Evolutionary conservation across 306 rosid genomes (phyloP), one percentile per base, ranked within the genome.

Genomic region (Trichosanthes truncata): DNA sequence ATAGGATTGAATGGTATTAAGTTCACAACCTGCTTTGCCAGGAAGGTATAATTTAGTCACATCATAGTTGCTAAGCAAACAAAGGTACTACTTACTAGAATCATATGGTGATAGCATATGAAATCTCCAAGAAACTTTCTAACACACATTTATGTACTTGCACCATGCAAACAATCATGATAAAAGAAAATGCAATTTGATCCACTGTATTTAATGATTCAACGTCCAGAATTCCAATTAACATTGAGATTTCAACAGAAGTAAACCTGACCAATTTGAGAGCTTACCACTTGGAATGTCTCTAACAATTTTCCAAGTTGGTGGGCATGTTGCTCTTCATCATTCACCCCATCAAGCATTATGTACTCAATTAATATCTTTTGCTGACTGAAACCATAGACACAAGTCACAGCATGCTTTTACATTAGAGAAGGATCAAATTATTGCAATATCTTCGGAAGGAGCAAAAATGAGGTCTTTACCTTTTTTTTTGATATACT

Each of bases 291-390:
- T 91, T 91, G 83, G 84, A 95, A 88, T 49, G 92, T 91, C 78
- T 90, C 93, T 26, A 92, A 76, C 89, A 93, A 88, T 71, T 93
- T 90, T 55, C 93, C 97, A 59, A 95, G 91, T 84, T 74, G 97
- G 88, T 92, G 97, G 80, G 96, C 97, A 51, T 92, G 96, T 59
- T 90, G 86, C 87, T 91, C 98, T 79, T 87, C 97, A 84, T 95
- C 98, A 76, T 95, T 95, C 84, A 92, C 93, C 84, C 88, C 97
- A 79, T 92, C 97, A 72, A 95, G 97, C 98, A 95, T 95, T 82
- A 93, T 95, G 90, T 95, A 95, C 87, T 95, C 98, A 0, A 95
- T 93, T n/a, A 95, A 86, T 83, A 95, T 92, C 78, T 91, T 95
- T 83, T 93, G 97, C 88, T 84, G 85, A 87, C 98, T 92, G 84